Percentiles rank a stretch among this genome's conserved stretches.
phyloP scores from a whole-genome alignment of 306 rosid genomes.

The Astragalus membranaceus region DNA sequence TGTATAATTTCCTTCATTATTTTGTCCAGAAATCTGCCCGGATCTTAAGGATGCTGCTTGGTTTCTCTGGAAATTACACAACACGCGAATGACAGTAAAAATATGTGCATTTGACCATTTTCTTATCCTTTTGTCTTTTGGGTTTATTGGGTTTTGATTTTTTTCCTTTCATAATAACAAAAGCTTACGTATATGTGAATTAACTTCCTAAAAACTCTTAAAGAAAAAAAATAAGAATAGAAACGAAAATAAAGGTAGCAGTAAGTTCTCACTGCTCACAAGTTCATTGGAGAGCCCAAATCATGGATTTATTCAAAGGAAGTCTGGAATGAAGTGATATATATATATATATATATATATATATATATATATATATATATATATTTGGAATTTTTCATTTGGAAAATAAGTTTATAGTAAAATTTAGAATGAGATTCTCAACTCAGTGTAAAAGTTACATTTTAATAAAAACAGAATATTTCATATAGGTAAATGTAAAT shows the following conservation, averaged over 20 bases:
- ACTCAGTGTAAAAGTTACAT: not conserved
- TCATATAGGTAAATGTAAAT: not conserved
- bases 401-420: not conserved
- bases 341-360: not conserved
- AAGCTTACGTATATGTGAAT: not conserved
- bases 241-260: not conserved
- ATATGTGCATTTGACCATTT: not conserved
- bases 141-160: not conserved
- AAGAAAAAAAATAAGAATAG: not conserved
- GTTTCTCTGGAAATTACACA: not conserved
- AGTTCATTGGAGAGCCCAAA: not conserved
- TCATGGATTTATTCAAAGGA: not conserved
- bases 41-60: constrained; percentile 12
- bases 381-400: not conserved
- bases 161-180: not conserved
- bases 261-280: not conserved
- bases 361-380: too few relatives aligned
- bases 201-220: not conserved
- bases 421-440: not conserved
- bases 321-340: not conserved
- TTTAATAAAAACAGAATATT: not conserved
- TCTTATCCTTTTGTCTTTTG: not conserved
- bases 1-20: not conserved
- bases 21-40: not conserved
- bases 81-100: not conserved